A percentile compares a stretch with the other conserved stretches of the same genome.
These are phyloP conservation scores for Erythrophleum fordii DNA, from an alignment of 306 rosid genomes.

Conservation along the genomic window DNA sequence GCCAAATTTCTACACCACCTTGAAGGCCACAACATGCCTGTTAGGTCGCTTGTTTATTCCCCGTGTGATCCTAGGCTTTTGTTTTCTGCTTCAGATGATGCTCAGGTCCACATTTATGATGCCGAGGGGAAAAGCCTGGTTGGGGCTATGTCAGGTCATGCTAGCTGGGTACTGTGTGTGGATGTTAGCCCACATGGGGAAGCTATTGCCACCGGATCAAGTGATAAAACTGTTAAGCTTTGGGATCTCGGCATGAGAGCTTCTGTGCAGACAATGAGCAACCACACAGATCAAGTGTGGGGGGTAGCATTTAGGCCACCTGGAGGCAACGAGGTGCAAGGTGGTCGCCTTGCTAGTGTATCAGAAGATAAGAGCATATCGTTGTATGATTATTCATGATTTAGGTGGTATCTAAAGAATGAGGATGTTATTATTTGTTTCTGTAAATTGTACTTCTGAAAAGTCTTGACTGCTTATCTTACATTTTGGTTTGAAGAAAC, in stretches of 20 bases:
- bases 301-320: slow-evolving; percentile 92
- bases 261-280: slow-evolving; percentile 95
- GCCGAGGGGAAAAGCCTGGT: slow-evolving; percentile 82
- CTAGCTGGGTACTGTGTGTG: slow-evolving; percentile 86
- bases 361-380: slow-evolving; percentile 96
- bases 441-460: slow-evolving; percentile 26
- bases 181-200: slow-evolving; percentile 90
- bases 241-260: slow-evolving; percentile 92
- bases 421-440: neutral
- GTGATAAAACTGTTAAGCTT: slow-evolving; percentile 89
- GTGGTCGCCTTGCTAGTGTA: slow-evolving; percentile 88
- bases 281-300: slow-evolving; percentile 96
- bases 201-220: slow-evolving; percentile 93
- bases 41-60: slow-evolving; percentile 82
- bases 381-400: slow-evolving; percentile 81
- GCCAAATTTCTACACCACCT: slow-evolving; percentile 87
- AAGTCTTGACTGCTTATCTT: slow-evolving; percentile 14
- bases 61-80: slow-evolving; percentile 80
- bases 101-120: slow-evolving; percentile 92
- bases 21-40: slow-evolving; percentile 96
- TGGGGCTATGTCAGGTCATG: slow-evolving; percentile 94
- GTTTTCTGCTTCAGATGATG: slow-evolving; percentile 86
- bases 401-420: slow-evolving; percentile 4
- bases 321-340: slow-evolving; percentile 59
- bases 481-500: slow-evolving; percentile 36